phyloP scores from a whole-genome alignment of 768 basidiomycete genomes.

The Dioszegia crocea region DNA sequence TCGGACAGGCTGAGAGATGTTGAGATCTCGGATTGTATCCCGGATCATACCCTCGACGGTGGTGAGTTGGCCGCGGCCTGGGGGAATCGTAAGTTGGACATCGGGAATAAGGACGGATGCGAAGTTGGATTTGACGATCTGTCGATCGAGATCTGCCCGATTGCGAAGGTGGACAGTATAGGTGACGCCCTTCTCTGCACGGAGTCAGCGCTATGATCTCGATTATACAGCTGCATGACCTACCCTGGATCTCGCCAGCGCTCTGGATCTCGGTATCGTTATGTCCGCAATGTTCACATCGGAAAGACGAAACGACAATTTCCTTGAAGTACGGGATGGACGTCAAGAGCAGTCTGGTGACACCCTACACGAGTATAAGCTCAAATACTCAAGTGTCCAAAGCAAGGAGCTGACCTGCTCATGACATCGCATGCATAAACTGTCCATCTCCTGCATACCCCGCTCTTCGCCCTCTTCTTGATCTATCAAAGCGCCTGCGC shows the following conservation, averaged over 20 bases:
- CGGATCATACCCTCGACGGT: conserved; percentile 89
- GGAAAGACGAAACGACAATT: conserved; percentile 93
- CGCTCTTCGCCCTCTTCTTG: conserved; percentile 56
- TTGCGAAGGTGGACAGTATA: conserved; percentile 76
- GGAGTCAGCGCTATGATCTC: not conserved
- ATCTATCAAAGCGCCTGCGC: conserved; percentile 18
- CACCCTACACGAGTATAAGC: conserved; percentile 60
- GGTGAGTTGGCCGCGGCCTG: conserved; percentile 83
- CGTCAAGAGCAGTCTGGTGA: conserved; percentile 81
- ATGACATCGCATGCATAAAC: conserved; percentile 87
- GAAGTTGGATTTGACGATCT: conserved; percentile 81
- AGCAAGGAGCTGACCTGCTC: conserved; percentile 66
- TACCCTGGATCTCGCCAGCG: conserved; percentile 79
- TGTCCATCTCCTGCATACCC: conserved; percentile 77
- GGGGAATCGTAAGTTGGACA: conserved; percentile 83
- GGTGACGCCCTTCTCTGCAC: conserved; percentile 69
- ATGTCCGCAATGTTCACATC: conserved; percentile 85
- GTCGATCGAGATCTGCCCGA: conserved; percentile 78
- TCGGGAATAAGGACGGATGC: conserved; percentile 82
- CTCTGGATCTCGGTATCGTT: conserved; percentile 92
- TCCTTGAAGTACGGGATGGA: conserved; percentile 93
- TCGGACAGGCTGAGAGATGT: conserved; percentile 75
- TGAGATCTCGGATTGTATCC: conserved; percentile 74
- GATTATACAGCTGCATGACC: conserved; percentile 31
- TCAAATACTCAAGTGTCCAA: not conserved